These are phyloP conservation scores for Hypoxylon rubiginosum DNA, from an alignment of 2,329 filamentous ascomycete genomes.

Conservation along the genomic window DNA sequence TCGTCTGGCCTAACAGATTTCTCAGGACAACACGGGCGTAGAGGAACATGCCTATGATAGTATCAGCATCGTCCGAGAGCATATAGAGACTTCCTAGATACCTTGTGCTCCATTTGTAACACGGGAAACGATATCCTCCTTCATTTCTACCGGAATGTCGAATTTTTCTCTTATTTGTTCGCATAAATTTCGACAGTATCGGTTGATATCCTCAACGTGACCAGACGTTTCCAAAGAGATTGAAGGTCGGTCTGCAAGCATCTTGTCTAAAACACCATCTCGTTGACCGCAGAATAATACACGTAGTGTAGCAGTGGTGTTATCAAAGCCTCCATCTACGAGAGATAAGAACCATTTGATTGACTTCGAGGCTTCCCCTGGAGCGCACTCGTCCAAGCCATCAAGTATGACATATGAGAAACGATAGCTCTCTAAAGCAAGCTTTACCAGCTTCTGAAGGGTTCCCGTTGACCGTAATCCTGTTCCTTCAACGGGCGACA, in stretches of 20 bases:
- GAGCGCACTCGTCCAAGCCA: conserved; percentile 26
- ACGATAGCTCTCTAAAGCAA: conserved; percentile 9
- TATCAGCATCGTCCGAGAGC: not conserved
- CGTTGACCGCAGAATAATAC: conserved; percentile 28
- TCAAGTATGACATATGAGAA: conserved; percentile 26
- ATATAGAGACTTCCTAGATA: not conserved
- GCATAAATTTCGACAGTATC: conserved; percentile 4
- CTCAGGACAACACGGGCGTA: conserved; percentile 17
- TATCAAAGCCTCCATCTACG: not conserved
- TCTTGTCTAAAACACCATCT: conserved; percentile 25
- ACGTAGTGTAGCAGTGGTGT: not conserved
- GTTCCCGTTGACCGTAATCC: not conserved
- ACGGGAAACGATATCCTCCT: conserved; percentile 1
- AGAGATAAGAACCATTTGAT: conserved; percentile 24
- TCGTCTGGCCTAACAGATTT: conserved; percentile 24
- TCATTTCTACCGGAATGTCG: not conserved
- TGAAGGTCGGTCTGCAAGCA: conserved; percentile 16
- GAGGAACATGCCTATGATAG: conserved; percentile 20
- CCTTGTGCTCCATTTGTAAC: conserved; percentile 2
- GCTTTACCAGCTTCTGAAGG: conserved; percentile 7
- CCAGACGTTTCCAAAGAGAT: conserved; percentile 14
- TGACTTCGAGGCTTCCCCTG: conserved; percentile 8
- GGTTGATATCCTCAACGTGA: not conserved
- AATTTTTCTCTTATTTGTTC: conserved; percentile 1
- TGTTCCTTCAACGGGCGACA: conserved; percentile 4